Evolutionary conservation across 2,329 filamentous ascomycete species (phyloP).

Genomic region (Rhexocercosporidium sp.): DNA sequence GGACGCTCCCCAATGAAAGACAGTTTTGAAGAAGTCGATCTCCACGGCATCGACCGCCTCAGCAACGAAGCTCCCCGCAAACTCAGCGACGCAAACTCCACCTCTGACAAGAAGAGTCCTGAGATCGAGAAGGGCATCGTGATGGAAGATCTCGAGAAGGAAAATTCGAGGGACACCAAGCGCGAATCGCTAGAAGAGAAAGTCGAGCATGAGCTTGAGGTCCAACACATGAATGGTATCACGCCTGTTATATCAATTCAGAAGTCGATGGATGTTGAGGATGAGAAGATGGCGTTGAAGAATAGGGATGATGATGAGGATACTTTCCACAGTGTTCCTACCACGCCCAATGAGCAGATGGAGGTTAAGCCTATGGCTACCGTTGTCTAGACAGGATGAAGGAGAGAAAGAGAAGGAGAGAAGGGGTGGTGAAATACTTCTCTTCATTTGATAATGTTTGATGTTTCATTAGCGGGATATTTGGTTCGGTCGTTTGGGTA

Average conservation of each 20-base stretch:
- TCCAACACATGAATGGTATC: slow-evolving; percentile 1
- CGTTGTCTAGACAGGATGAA: not conserved
- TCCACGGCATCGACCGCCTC: slow-evolving; percentile 28
- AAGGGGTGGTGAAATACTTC: slow-evolving; percentile 13
- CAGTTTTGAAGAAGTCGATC: slow-evolving; percentile 43
- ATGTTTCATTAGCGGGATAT: not conserved
- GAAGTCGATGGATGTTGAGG: not conserved
- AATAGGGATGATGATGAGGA: slow-evolving; percentile 22
- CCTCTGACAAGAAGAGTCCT: slow-evolving; percentile 10
- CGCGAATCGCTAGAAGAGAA: slow-evolving; percentile 13
- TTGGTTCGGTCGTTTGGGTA: not conserved
- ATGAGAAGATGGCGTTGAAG: slow-evolving; percentile 6
- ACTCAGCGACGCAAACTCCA: not conserved
- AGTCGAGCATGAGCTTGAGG: slow-evolving; percentile 18
- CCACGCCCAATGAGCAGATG: slow-evolving; percentile 25
- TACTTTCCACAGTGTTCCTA: slow-evolving; percentile 30
- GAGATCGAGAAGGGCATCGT: slow-evolving; percentile 7
- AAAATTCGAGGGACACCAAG: slow-evolving; percentile 2
- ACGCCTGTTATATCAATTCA: not conserved
- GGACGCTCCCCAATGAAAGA: slow-evolving; percentile 36
- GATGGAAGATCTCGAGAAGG: slow-evolving; percentile 15
- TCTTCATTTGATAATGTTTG: not conserved
- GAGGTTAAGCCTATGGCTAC: slow-evolving; percentile 7
- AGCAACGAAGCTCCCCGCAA: slow-evolving; percentile 19
- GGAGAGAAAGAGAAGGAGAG: not conserved